phyloP scores from a whole-genome alignment of 202 grass and related monocot genomes.

The Carex arenaria region DNA sequence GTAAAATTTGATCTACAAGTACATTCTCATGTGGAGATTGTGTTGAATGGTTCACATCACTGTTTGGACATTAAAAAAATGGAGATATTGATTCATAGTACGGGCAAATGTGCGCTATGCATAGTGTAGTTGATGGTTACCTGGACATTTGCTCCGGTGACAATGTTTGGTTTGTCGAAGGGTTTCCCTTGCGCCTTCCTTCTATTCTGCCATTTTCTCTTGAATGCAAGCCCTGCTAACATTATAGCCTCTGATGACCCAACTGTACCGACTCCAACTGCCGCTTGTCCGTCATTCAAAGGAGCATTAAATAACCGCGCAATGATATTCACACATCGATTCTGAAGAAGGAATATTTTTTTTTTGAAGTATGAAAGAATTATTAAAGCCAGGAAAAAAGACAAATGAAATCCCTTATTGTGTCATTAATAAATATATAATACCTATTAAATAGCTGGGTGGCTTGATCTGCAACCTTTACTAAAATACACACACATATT shows the following conservation, averaged over 20 bases:
- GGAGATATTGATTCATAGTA: too few relatives aligned
- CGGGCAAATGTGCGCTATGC: too few relatives aligned
- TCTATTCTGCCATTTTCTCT: conserved; percentile 69
- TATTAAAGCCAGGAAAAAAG: neutral
- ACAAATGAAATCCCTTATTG: too few relatives aligned
- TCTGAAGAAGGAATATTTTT: conserved; percentile 24
- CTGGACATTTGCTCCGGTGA: conserved; percentile 78
- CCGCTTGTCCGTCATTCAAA: conserved; percentile 29
- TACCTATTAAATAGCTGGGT: too few relatives aligned
- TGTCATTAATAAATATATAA: too few relatives aligned
- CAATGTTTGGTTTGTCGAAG: conserved; percentile 75
- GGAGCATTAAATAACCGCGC: conserved; percentile 74
- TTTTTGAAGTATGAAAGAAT: neutral
- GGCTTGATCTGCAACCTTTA: too few relatives aligned
- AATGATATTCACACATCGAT: conserved; percentile 94
- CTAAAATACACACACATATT: too few relatives aligned
- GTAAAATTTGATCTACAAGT: too few relatives aligned
- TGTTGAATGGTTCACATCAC: too few relatives aligned
- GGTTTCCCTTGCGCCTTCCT: conserved; percentile 59
- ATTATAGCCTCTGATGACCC: conserved; percentile 96
- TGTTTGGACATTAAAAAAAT: too few relatives aligned
- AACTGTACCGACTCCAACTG: conserved; percentile 72
- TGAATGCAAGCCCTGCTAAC: conserved; percentile 87
- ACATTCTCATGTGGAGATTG: too few relatives aligned
- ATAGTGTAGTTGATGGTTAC: neutral